Percentiles rank a stretch among this genome's conserved stretches.
Evolutionary conservation across 2,329 filamentous ascomycete genomes (phyloP).

Genomic region (Thielaviopsis cerberus): DNA sequence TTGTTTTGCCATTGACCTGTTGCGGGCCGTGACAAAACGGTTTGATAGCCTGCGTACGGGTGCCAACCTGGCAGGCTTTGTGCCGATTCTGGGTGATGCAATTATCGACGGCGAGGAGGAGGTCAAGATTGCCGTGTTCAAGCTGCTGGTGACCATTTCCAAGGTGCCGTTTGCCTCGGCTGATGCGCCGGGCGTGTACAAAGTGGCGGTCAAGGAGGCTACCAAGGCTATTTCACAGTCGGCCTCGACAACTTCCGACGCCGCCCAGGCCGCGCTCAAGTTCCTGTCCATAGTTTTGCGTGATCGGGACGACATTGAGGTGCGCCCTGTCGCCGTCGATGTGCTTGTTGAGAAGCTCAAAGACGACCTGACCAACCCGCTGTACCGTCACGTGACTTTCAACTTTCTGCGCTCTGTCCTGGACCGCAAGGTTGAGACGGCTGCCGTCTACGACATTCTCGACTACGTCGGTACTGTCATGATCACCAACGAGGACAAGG

Average conservation of each 20-base stretch:
- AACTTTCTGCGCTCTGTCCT: slow-evolving; percentile 81
- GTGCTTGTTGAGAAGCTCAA: slow-evolving; percentile 66
- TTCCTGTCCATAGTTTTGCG: slow-evolving; percentile 69
- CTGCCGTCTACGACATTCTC: slow-evolving; percentile 75
- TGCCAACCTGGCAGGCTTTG: slow-evolving; percentile 63
- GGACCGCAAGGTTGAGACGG: slow-evolving; percentile 66
- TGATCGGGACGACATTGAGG: slow-evolving; percentile 53
- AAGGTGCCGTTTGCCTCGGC: slow-evolving; percentile 64
- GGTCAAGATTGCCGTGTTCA: slow-evolving; percentile 72
- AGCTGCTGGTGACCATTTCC: slow-evolving; percentile 67
- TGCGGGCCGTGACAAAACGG: slow-evolving; percentile 72
- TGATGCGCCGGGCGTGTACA: slow-evolving; percentile 42
- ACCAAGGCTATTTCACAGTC: slow-evolving; percentile 62
- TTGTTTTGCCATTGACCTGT: slow-evolving; percentile 70
- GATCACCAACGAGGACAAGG: slow-evolving; percentile 85
- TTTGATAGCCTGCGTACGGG: slow-evolving; percentile 64
- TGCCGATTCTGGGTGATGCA: slow-evolving; percentile 76
- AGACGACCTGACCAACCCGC: slow-evolving; percentile 78
- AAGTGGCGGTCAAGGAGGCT: slow-evolving; percentile 70
- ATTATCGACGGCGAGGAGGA: slow-evolving; percentile 75
- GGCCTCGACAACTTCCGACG: slow-evolving; percentile 60
- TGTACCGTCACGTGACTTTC: slow-evolving; percentile 83
- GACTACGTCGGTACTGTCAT: slow-evolving; percentile 82
- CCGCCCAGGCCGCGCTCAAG: slow-evolving; percentile 76
- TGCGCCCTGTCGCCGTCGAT: slow-evolving; percentile 69